Evolutionary conservation across 257 asterid species (phyloP).

Genomic region (Agastache rugosa): DNA sequence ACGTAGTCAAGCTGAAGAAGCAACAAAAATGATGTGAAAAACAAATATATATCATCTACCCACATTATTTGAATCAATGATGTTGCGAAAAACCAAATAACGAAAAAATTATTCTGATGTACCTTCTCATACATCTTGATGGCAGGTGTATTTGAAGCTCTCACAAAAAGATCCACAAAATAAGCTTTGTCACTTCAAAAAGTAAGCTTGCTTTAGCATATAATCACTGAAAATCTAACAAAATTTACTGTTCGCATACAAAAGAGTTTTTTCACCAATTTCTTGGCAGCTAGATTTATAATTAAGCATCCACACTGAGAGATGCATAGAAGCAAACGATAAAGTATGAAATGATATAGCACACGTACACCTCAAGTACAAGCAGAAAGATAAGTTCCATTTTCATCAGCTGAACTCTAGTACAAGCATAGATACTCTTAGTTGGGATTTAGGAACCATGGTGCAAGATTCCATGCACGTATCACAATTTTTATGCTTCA

Average conservation of each 20-base stretch:
- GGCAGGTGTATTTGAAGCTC: constrained; percentile 97
- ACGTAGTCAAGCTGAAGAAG: constrained; percentile 77
- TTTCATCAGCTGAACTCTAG: constrained; percentile 11
- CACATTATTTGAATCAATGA: not conserved
- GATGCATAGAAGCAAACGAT: not conserved
- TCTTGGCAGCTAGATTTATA: not conserved
- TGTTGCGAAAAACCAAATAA: not conserved
- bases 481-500: no score
- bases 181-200: constrained; percentile 81
- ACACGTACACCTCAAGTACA: not conserved
- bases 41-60: not conserved
- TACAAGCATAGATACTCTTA: constrained; percentile 3
- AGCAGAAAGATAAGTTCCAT: constrained; percentile 1
- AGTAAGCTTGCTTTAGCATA: constrained; percentile 23
- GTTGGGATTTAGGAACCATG: no score
- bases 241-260: not conserved
- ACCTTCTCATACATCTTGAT: constrained; percentile 99
- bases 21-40: constrained; percentile 17
- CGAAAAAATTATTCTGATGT: constrained; percentile 14
- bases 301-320: not conserved
- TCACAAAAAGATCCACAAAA: constrained; percentile 95
- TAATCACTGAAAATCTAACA: not conserved
- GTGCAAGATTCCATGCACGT: no score
- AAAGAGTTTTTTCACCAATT: not conserved
- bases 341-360: constrained; percentile 22